phyloP scores from a whole-genome alignment of 2,329 filamentous ascomycete species.

The Aureobasidium sp. region DNA sequence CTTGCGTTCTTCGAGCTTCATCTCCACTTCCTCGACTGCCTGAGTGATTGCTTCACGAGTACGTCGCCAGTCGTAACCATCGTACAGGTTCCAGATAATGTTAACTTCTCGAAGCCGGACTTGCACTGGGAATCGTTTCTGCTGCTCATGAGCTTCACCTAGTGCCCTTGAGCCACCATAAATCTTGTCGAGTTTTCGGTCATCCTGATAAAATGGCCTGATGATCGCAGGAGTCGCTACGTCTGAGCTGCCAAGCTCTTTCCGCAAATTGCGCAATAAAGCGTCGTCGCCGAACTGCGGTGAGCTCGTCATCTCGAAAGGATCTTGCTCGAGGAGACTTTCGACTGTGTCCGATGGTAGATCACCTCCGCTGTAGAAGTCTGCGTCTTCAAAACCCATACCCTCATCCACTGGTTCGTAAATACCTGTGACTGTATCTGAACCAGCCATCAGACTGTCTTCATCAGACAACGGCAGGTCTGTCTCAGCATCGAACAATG shows the following conservation, averaged over 20 bases:
- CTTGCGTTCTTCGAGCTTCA: conserved; percentile 68
- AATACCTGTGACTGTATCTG: conserved; percentile 27
- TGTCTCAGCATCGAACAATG: conserved; percentile 29
- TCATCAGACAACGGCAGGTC: conserved; percentile 19
- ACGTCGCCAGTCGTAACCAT: conserved; percentile 92
- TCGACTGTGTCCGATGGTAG: conserved; percentile 25
- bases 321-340: conserved; percentile 30
- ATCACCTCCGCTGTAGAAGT: conserved; percentile 20
- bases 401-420: conserved; percentile 29
- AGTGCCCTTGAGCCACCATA: conserved; percentile 16
- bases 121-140: conserved; percentile 48
- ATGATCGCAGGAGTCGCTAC: conserved; percentile 22
- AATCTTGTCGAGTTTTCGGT: conserved; percentile 30
- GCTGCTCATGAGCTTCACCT: conserved; percentile 2
- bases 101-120: conserved; percentile 80
- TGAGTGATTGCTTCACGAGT: conserved; percentile 82
- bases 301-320: conserved; percentile 31
- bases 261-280: conserved; percentile 26
- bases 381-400: conserved; percentile 20
- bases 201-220: conserved; percentile 26
- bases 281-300: conserved; percentile 27
- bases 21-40: conserved; percentile 81
- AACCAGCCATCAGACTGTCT: conserved; percentile 30
- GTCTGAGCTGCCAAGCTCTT: conserved; percentile 23
- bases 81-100: conserved; percentile 94